Percentiles rank a stretch among this genome's conserved stretches.
phyloP scores from a whole-genome alignment of 129 eudicot genomes.

The Logfia minima region DNA sequence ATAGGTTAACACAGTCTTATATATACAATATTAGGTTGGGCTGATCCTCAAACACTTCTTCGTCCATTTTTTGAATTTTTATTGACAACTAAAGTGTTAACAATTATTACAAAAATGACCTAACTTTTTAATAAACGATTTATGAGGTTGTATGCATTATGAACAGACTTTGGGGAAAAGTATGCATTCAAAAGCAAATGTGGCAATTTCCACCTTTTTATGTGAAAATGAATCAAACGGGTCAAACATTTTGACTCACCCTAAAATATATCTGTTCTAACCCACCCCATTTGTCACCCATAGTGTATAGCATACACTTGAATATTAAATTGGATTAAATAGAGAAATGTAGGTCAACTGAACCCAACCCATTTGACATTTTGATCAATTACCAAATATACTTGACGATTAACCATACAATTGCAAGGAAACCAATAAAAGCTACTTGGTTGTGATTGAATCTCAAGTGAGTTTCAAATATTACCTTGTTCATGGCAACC shows the following conservation, averaged over 20 bases:
- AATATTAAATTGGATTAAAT: background rate
- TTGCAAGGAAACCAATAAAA: background rate
- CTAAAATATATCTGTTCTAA: background rate
- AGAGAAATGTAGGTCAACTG: background rate
- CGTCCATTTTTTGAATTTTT: too few species aligned
- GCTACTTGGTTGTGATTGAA: conserved; percentile 4
- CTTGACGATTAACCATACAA: too few species aligned
- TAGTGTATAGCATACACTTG: background rate
- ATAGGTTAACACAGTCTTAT: background rate
- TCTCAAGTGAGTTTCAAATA: background rate
- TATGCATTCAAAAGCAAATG: background rate
- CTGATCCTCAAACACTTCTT: too few species aligned
- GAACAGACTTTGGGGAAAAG: background rate
- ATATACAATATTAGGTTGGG: background rate
- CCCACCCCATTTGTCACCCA: background rate
- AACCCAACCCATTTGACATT: background rate
- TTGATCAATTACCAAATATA: background rate
- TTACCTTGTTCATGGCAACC: conserved; percentile 95
- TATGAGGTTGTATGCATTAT: background rate
- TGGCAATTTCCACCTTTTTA: background rate
- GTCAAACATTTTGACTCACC: background rate
- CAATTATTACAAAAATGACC: background rate
- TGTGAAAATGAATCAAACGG: background rate
- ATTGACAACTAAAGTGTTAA: background rate
- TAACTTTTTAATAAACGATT: background rate